Evolutionary conservation across 2,329 filamentous ascomycete species (phyloP).

Genomic region (Coniochaeta sp.): DNA sequence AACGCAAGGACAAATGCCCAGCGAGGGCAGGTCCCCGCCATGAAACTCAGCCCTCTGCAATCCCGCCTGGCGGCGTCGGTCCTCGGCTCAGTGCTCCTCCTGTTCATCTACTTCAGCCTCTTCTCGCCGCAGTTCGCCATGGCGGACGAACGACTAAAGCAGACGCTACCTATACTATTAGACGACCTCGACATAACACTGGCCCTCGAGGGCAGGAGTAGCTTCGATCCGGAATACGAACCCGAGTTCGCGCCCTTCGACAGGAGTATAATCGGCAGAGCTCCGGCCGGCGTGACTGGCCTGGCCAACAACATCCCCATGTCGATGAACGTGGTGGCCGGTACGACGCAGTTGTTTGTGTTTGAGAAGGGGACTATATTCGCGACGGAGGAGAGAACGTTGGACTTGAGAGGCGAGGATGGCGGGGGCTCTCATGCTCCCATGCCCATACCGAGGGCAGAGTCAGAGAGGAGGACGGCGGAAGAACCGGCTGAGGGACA

Average conservation of each 20-base stretch:
- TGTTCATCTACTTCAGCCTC: conserved; percentile 54
- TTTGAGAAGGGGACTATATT: conserved; percentile 51
- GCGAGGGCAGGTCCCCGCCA: conserved; percentile 36
- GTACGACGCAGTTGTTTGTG: conserved; percentile 55
- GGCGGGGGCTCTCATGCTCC: conserved; percentile 7
- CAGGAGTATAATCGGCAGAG: conserved; percentile 55
- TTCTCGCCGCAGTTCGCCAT: conserved; percentile 53
- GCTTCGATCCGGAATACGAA: conserved; percentile 38
- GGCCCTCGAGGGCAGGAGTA: conserved; percentile 6
- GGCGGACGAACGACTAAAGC: conserved; percentile 42
- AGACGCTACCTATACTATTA: conserved; percentile 12
- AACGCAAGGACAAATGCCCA: conserved; percentile 16
- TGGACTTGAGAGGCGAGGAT: conserved; percentile 14
- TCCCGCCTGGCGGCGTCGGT: conserved; percentile 64
- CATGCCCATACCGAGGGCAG: conserved; percentile 5
- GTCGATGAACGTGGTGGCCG: conserved; percentile 53
- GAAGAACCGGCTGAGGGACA: neutral
- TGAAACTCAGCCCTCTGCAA: conserved; percentile 62
- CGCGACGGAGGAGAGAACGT: conserved; percentile 19
- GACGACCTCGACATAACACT: conserved; percentile 12
- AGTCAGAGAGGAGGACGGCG: neutral
- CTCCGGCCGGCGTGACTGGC: conserved; percentile 40
- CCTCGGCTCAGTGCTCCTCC: conserved; percentile 50
- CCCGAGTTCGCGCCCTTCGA: conserved; percentile 56
- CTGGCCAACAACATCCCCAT: conserved; percentile 58